Conservation (phyloP, 2,329 filamentous ascomycete genomes). For the Aspergillus nomiae region DNA sequence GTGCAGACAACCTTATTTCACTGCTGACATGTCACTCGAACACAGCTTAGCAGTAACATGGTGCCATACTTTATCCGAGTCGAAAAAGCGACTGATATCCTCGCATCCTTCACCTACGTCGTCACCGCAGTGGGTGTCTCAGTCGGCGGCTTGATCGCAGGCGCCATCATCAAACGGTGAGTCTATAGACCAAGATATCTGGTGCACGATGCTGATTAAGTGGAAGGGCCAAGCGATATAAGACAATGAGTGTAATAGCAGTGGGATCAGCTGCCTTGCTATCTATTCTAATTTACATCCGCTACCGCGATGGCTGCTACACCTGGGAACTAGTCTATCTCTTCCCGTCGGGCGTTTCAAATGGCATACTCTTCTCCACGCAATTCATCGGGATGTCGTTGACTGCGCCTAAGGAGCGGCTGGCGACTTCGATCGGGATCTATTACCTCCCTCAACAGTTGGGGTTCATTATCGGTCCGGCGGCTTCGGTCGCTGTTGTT, state of each 20-base stretch:
- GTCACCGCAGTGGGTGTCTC: conserved; percentile 11
- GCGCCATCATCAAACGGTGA: conserved; percentile 13
- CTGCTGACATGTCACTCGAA: background rate
- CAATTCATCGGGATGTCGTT: conserved; percentile 20
- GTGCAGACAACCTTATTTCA: too few relatives aligned
- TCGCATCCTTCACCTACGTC: conserved; percentile 13
- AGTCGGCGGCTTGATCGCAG: conserved; percentile 11
- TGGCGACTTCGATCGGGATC: conserved; percentile 12
- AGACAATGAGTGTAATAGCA: background rate
- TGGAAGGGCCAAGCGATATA: conserved; percentile 7
- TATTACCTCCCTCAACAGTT: conserved; percentile 24
- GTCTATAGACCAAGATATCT: background rate
- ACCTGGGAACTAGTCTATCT: conserved; percentile 16
- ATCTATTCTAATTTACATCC: conserved; percentile 14
- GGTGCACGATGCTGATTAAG: background rate
- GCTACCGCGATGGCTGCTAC: conserved; percentile 15
- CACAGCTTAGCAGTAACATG: conserved; percentile 9
- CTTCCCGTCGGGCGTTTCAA: conserved; percentile 11
- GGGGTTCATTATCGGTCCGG: conserved; percentile 19
- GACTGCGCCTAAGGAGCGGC: conserved; percentile 6
- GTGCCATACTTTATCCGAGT: conserved; percentile 19
- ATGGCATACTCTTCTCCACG: conserved; percentile 17
- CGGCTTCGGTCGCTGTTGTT: conserved; percentile 13
- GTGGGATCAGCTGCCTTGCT: background rate
- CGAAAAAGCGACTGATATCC: conserved; percentile 9